These are phyloP conservation scores for Ophiostoma tasmaniense DNA, from an alignment of 2,329 filamentous ascomycete genomes.

Conservation along the genomic window DNA sequence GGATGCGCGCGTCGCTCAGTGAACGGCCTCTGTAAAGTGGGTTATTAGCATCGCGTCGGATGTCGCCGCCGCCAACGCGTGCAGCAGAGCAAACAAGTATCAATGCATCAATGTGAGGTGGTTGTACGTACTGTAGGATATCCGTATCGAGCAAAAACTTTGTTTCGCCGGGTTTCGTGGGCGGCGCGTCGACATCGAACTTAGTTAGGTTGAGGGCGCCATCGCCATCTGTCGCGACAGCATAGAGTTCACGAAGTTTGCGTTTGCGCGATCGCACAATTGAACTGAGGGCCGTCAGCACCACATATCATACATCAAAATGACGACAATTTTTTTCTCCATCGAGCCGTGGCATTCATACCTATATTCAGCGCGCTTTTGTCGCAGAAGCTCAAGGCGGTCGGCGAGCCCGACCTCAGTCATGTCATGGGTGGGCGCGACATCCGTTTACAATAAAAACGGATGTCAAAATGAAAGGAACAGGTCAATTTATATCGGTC, in stretches of 20 bases:
- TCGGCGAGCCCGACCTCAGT: conserved; percentile 61
- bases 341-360: conserved; percentile 38
- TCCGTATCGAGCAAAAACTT: conserved; percentile 50
- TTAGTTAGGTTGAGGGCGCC: conserved; percentile 51
- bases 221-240: conserved; percentile 63
- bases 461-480: conserved; percentile 38
- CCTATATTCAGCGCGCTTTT: conserved; percentile 55
- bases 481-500: conserved; percentile 28
- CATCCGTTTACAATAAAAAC: conserved; percentile 61
- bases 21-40: conserved; percentile 34
- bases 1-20: conserved; percentile 46
- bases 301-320: conserved; percentile 35
- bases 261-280: conserved; percentile 79
- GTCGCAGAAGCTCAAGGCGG: conserved; percentile 57
- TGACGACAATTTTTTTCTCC: conserved; percentile 43
- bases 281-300: conserved; percentile 48
- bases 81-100: conserved; percentile 12
- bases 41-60: conserved; percentile 19
- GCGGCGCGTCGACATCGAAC: conserved; percentile 48
- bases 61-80: conserved; percentile 4
- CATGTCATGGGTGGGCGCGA: conserved; percentile 60
- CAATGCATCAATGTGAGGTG: conserved; percentile 18
- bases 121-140: conserved; percentile 48
- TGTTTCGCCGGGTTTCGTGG: conserved; percentile 43
- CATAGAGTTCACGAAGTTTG: conserved; percentile 81